Conservation (phyloP, 371 early-diverging fungal species). For the Rhizopus arrhizus region DNA sequence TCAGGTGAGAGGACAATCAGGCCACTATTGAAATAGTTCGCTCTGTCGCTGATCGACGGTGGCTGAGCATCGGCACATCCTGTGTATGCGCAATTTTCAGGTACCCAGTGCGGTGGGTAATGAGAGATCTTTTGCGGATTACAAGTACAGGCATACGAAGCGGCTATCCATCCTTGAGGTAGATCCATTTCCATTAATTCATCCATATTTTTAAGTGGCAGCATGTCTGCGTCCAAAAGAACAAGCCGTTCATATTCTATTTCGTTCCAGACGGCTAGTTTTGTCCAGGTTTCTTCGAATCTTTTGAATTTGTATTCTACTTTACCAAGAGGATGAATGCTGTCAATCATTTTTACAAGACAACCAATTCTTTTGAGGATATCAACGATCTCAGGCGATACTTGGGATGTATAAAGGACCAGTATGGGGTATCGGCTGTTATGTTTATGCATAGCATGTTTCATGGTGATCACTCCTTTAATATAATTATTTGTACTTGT, state of each 20-base stretch:
- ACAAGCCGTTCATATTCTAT: conserved; percentile 64
- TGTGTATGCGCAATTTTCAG: conserved; percentile 52
- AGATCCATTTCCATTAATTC: conserved; percentile 54
- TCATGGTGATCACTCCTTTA: conserved; percentile 80
- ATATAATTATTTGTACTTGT: conserved; percentile 74
- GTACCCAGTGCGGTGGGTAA: conserved; percentile 49
- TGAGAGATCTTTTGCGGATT: conserved; percentile 41
- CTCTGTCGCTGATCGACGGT: neutral
- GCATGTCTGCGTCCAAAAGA: conserved; percentile 86
- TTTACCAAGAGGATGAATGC: conserved; percentile 79
- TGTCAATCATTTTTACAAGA: conserved; percentile 60
- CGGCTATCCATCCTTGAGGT: conserved; percentile 40
- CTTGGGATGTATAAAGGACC: conserved; percentile 67
- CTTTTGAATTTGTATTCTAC: conserved; percentile 44
- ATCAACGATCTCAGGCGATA: conserved; percentile 43
- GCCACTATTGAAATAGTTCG: conserved; percentile 56
- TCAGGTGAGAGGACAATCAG: conserved; percentile 52
- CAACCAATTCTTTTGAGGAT: conserved; percentile 67
- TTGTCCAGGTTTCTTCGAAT: conserved; percentile 74
- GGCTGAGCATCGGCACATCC: conserved; percentile 11
- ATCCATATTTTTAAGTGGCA: conserved; percentile 80
- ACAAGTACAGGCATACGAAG: conserved; percentile 56
- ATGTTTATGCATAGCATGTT: conserved; percentile 67
- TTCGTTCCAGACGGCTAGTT: conserved; percentile 80
- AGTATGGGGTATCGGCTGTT: conserved; percentile 67